Percentiles rank a stretch among this genome's conserved stretches.
Evolutionary conservation across 169 alveolate genomes (phyloP).

Genomic region (Amoebophrya sp.): DNA sequence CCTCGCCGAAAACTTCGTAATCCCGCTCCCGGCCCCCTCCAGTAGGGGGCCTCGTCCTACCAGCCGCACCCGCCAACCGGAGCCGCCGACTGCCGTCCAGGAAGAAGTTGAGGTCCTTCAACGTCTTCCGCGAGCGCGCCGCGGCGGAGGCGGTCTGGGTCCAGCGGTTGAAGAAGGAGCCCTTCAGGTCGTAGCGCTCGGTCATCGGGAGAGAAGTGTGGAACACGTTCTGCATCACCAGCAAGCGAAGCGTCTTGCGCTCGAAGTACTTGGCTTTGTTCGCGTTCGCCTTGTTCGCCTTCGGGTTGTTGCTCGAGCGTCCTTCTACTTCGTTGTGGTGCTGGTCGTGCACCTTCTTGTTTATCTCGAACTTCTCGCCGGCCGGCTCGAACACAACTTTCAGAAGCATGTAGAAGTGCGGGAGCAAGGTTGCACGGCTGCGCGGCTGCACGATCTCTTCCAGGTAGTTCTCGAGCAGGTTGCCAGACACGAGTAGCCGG

Average conservation of each 20-base stretch:
- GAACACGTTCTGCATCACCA: conserved; percentile 1
- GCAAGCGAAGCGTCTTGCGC: neutral
- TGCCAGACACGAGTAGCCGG: neutral
- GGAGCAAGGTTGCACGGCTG: neutral
- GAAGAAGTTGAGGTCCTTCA: neutral
- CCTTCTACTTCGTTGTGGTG: too few relatives aligned
- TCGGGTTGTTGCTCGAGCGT: too few relatives aligned
- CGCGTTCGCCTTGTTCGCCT: too few relatives aligned
- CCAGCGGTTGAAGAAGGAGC: neutral
- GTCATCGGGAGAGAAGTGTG: neutral
- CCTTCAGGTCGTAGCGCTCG: neutral
- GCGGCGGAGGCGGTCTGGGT: neutral
- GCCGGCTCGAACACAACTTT: neutral
- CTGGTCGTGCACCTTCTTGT: too few relatives aligned
- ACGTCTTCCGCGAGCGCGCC: neutral
- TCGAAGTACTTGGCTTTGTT: too few relatives aligned
- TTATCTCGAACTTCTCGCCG: too few relatives aligned
- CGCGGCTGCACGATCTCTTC: neutral
- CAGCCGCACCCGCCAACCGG: neutral
- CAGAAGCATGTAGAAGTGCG: neutral
- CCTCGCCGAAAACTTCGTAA: neutral
- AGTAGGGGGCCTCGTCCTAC: too few relatives aligned
- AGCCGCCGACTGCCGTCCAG: neutral
- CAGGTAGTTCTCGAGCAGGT: neutral
- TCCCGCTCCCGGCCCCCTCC: too few relatives aligned